Evolutionary conservation across 805 yeast genomes (phyloP).

Genomic region (Nakazawaea wyomingensis): DNA sequence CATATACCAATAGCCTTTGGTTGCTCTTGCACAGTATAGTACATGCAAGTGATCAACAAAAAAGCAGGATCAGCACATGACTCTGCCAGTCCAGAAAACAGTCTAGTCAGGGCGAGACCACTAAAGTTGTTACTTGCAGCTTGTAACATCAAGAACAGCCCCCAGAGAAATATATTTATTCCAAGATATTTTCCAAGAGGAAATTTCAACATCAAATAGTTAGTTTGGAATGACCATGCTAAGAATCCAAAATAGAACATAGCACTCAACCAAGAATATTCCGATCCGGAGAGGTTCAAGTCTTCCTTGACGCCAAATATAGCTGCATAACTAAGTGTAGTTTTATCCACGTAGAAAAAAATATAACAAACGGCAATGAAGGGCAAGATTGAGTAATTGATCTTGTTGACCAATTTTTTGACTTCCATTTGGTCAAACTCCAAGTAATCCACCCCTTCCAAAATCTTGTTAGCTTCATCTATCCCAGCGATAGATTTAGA

Average conservation of each 20-base stretch:
- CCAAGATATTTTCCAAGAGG: constrained; percentile 19
- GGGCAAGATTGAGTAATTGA: constrained; percentile 39
- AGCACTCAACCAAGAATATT: constrained; percentile 20
- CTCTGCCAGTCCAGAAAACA: constrained; percentile 18
- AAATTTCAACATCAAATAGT: constrained; percentile 14
- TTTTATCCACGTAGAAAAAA: constrained; percentile 12
- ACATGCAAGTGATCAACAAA: constrained; percentile 48
- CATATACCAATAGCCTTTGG: constrained; percentile 47
- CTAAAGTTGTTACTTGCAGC: constrained; percentile 35
- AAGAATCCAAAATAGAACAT: constrained; percentile 12
- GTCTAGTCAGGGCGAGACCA: constrained; percentile 34
- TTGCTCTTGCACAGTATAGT: constrained; percentile 51
- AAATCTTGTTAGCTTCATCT: constrained; percentile 6
- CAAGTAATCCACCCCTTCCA: constrained; percentile 6
- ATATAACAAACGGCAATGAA: constrained; percentile 9
- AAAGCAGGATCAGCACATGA: constrained; percentile 8
- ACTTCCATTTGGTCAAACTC: constrained; percentile 19
- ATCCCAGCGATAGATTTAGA: background rate
- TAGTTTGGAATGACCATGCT: constrained; percentile 7
- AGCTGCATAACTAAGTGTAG: constrained; percentile 18
- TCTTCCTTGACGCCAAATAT: constrained; percentile 32
- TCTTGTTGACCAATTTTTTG: constrained; percentile 30
- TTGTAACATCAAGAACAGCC: constrained; percentile 34
- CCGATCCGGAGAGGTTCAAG: constrained; percentile 22
- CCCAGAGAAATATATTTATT: constrained; percentile 35